A percentile compares a stretch with the other conserved stretches of the same genome.
Conservation (phyloP, 1,139 yeast genomes). For the Pichia sp. region DNA sequence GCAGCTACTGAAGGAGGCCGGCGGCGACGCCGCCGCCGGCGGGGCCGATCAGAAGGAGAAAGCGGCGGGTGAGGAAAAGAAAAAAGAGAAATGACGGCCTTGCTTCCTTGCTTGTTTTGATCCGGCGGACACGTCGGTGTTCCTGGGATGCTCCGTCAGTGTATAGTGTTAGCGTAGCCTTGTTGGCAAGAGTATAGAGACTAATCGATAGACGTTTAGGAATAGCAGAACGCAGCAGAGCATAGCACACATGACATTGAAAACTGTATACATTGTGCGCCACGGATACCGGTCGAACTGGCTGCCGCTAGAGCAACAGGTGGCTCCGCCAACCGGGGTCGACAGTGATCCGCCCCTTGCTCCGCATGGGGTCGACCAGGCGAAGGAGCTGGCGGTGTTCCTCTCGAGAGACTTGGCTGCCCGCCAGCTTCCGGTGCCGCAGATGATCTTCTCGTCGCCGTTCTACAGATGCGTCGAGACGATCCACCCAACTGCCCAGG, state of each 20-base stretch:
- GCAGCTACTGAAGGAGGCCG: slow-evolving; percentile 29
- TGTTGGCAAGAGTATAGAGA: too few species aligned
- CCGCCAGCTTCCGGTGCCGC: slow-evolving; percentile 35
- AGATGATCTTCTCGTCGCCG: slow-evolving; percentile 51
- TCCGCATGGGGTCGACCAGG: slow-evolving; percentile 60
- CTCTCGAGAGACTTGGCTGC: slow-evolving; percentile 34
- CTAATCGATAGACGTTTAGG: background rate
- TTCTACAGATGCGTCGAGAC: slow-evolving; percentile 59
- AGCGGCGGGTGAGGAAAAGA: background rate
- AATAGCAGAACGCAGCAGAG: background rate
- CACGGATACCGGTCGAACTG: slow-evolving; percentile 62
- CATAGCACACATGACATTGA: slow-evolving; percentile 37
- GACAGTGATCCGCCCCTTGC: slow-evolving; percentile 61
- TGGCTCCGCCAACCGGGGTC: slow-evolving; percentile 56
- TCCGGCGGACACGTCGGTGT: background rate
- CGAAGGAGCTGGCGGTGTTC: slow-evolving; percentile 46
- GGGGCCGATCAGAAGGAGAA: background rate
- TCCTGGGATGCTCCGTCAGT: background rate
- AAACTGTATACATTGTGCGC: slow-evolving; percentile 49
- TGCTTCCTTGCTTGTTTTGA: background rate
- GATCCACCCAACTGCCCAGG: slow-evolving; percentile 45
- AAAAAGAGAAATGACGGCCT: background rate
- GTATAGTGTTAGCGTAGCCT: background rate
- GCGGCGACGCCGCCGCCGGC: slow-evolving; percentile 1
- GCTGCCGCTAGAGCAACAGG: slow-evolving; percentile 39